These are phyloP conservation scores for Phytophthora agathidicida DNA, from an alignment of 352 stramenopile genomes.

Conservation along the genomic window DNA sequence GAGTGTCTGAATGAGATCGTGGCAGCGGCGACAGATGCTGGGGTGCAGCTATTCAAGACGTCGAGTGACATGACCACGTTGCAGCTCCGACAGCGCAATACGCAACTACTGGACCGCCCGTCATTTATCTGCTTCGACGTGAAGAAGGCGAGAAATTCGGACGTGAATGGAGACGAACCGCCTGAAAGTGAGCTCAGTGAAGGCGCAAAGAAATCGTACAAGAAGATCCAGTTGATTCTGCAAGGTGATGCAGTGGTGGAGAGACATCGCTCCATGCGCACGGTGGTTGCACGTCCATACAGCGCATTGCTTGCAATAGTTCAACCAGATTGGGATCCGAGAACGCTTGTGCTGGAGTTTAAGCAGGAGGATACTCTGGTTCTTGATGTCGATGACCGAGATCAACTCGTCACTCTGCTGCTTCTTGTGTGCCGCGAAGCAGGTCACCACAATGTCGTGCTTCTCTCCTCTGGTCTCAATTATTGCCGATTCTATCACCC, in stretches of 20 bases:
- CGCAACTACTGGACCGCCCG: slow-evolving; percentile 57
- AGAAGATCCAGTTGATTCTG: slow-evolving; percentile 72
- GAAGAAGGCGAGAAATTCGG: slow-evolving; percentile 37
- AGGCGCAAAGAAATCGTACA: slow-evolving; percentile 39
- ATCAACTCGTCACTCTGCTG: slow-evolving; percentile 73
- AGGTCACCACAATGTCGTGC: slow-evolving; percentile 54
- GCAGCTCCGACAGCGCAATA: slow-evolving; percentile 64
- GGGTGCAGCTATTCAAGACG: slow-evolving; percentile 44
- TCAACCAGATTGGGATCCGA: slow-evolving; percentile 54
- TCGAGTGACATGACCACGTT: slow-evolving; percentile 51
- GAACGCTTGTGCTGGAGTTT: slow-evolving; percentile 73
- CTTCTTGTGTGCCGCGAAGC: slow-evolving; percentile 67
- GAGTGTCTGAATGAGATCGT: slow-evolving; percentile 70
- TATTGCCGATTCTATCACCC: slow-evolving; percentile 69
- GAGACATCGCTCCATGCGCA: slow-evolving; percentile 64
- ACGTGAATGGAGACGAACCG: slow-evolving; percentile 20
- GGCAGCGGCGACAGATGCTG: slow-evolving; percentile 46
- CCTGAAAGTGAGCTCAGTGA: slow-evolving; percentile 28
- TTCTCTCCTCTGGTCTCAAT: slow-evolving; percentile 48
- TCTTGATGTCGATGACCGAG: slow-evolving; percentile 54
- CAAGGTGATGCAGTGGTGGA: slow-evolving; percentile 65
- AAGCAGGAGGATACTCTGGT: slow-evolving; percentile 60
- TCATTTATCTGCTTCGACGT: slow-evolving; percentile 76
- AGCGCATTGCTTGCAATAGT: slow-evolving; percentile 56
- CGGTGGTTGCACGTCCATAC: slow-evolving; percentile 65